A percentile compares a stretch with the other conserved stretches of the same genome.
phyloP scores from a whole-genome alignment of 768 basidiomycete genomes.

The Vararia minispora region DNA sequence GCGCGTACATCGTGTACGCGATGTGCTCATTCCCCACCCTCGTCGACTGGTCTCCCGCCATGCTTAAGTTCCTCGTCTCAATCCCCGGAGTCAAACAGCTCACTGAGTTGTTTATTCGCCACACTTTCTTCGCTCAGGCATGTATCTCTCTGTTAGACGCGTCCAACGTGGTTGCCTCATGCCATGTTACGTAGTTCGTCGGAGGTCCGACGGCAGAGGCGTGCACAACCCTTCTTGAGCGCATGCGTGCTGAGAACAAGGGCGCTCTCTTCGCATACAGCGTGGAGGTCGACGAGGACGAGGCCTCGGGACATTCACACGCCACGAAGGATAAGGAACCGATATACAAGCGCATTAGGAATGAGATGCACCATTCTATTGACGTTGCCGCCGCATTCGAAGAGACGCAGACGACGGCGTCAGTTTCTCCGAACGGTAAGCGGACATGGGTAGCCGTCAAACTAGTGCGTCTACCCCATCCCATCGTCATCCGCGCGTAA shows the following conservation, averaged over 20 bases:
- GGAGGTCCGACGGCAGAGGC: constrained; percentile 75
- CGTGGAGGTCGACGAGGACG: constrained; percentile 67
- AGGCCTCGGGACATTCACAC: constrained; percentile 26
- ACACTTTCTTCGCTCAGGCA: constrained; percentile 83
- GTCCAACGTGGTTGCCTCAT: not conserved
- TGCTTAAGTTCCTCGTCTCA: constrained; percentile 49
- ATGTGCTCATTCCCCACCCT: constrained; percentile 67
- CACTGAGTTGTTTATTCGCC: constrained; percentile 57
- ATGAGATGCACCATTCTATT: constrained; percentile 68
- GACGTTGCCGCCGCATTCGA: constrained; percentile 80
- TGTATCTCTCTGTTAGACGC: constrained; percentile 8
- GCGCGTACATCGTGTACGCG: constrained; percentile 75
- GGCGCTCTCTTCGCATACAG: constrained; percentile 76
- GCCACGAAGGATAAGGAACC: constrained; percentile 17
- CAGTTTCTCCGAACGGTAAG: constrained; percentile 23
- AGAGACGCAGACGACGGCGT: constrained; percentile 23
- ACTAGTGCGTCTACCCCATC: constrained; percentile 35
- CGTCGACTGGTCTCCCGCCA: constrained; percentile 61
- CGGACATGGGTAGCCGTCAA: constrained; percentile 83
- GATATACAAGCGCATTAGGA: constrained; percentile 51
- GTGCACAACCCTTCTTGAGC: constrained; percentile 50
- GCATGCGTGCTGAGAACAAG: constrained; percentile 54
- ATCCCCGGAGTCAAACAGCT: constrained; percentile 48
- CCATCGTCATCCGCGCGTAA: not conserved
- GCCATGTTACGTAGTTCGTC: constrained; percentile 49